These are phyloP conservation scores for Kluyveromyces aestuarii DNA, from an alignment of 805 yeast species.

Conservation along the genomic window DNA sequence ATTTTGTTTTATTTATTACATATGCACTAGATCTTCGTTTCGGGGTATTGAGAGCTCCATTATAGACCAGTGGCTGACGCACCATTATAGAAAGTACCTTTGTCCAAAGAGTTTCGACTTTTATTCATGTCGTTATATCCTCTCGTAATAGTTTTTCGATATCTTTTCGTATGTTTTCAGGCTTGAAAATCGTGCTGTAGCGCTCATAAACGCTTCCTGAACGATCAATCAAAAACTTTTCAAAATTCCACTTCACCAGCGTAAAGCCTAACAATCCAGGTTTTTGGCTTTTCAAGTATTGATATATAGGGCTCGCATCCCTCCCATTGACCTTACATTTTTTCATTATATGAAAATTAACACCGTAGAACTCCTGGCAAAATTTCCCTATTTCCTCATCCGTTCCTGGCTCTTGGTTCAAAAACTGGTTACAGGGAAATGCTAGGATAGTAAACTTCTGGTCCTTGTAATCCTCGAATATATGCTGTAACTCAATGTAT, in stretches of 20 bases:
- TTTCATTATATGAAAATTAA: constrained; percentile 80
- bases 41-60: not conserved
- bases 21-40: not conserved
- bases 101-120: too few species aligned
- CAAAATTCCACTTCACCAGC: constrained; percentile 74
- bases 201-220: constrained; percentile 51
- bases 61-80: too few species aligned
- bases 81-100: too few species aligned
- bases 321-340: constrained; percentile 87
- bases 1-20: not conserved
- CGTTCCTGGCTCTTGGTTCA: constrained; percentile 64
- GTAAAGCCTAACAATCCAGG: constrained; percentile 53
- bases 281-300: constrained; percentile 61
- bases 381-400: constrained; percentile 62
- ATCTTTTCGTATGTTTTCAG: constrained; percentile 47
- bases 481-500: constrained; percentile 57
- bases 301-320: constrained; percentile 69
- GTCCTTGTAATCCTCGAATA: constrained; percentile 55
- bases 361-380: constrained; percentile 79
- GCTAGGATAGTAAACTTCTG: constrained; percentile 63
- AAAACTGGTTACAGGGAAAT: constrained; percentile 90
- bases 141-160: constrained; percentile 48
- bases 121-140: not conserved
- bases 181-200: constrained; percentile 59
- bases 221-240: constrained; percentile 51